A percentile compares a stretch with the other conserved stretches of the same genome.
Conservation (phyloP, 2,329 filamentous ascomycete species). For the Fusarium sp. region DNA sequence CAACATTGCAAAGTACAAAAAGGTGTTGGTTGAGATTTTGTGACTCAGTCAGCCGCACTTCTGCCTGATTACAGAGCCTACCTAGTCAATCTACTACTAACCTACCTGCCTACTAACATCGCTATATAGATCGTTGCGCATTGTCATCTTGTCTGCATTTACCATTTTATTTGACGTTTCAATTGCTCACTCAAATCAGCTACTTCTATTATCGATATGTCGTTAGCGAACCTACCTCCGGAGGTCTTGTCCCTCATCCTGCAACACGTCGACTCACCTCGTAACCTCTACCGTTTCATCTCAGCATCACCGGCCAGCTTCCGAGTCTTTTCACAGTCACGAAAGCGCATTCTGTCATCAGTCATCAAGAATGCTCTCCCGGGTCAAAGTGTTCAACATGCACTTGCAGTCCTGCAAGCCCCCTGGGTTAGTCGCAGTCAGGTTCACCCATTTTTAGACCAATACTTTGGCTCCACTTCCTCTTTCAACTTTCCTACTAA, state of each 20-base stretch:
- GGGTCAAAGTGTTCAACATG: not conserved
- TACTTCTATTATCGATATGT: no score
- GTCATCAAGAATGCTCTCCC: not conserved
- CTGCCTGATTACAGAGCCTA: no score
- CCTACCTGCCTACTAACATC: no score
- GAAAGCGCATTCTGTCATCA: not conserved
- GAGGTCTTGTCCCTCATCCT: not conserved
- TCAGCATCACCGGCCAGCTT: constrained; percentile 7
- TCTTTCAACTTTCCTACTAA: not conserved
- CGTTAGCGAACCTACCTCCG: no score
- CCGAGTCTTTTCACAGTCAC: constrained; percentile 1
- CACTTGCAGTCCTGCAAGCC: constrained; percentile 1
- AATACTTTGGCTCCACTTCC: not conserved
- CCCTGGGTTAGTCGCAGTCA: not conserved
- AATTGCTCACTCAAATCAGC: no score
- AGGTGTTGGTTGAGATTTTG: no score
- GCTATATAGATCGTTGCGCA: no score
- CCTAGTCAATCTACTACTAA: no score
- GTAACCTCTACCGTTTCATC: constrained; percentile 4
- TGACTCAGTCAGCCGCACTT: no score
- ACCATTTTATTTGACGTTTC: no score
- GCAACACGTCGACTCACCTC: constrained; percentile 15
- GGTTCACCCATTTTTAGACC: not conserved
- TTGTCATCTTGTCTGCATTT: no score
- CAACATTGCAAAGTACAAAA: no score